A percentile compares a stretch with the other conserved stretches of the same genome.
Evolutionary conservation across 2,329 filamentous ascomycete genomes (phyloP).

Genomic region (Periconia digitata): DNA sequence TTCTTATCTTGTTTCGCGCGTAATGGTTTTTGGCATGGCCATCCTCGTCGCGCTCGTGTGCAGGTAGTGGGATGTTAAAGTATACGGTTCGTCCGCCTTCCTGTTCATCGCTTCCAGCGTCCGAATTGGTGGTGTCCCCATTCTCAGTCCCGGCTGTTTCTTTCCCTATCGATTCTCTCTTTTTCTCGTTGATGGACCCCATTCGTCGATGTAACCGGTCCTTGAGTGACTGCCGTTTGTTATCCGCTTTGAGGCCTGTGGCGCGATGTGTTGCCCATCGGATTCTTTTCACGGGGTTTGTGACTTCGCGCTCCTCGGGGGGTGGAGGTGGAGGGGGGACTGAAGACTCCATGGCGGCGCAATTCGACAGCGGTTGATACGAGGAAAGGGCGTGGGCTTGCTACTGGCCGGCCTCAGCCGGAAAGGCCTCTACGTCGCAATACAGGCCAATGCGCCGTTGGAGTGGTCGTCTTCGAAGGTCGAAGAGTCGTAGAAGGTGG

Average conservation of each 20-base stretch:
- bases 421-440: conserved; percentile 34
- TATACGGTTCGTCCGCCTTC: conserved; percentile 63
- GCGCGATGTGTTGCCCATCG: conserved; percentile 96
- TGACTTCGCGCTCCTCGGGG: conserved; percentile 50
- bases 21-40: conserved; percentile 72
- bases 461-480: neutral
- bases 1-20: conserved; percentile 93
- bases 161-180: conserved; percentile 43
- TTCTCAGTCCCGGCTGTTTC: conserved; percentile 32
- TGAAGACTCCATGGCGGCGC: conserved; percentile 27
- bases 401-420: conserved; percentile 41
- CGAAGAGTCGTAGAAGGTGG: conserved; percentile 6
- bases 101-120: conserved; percentile 43
- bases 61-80: conserved; percentile 83
- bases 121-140: conserved; percentile 50
- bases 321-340: conserved; percentile 9
- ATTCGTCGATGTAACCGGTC: conserved; percentile 69
- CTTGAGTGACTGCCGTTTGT: conserved; percentile 82
- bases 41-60: conserved; percentile 75
- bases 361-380: conserved; percentile 14
- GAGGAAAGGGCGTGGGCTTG: conserved; percentile 27
- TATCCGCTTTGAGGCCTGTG: conserved; percentile 70
- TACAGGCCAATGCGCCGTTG: conserved; percentile 32
- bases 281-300: conserved; percentile 72
- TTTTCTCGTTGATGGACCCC: conserved; percentile 66